Base-by-base conservation (phyloP, 73 alveolate species). In the Breviolum minutum region DNA sequence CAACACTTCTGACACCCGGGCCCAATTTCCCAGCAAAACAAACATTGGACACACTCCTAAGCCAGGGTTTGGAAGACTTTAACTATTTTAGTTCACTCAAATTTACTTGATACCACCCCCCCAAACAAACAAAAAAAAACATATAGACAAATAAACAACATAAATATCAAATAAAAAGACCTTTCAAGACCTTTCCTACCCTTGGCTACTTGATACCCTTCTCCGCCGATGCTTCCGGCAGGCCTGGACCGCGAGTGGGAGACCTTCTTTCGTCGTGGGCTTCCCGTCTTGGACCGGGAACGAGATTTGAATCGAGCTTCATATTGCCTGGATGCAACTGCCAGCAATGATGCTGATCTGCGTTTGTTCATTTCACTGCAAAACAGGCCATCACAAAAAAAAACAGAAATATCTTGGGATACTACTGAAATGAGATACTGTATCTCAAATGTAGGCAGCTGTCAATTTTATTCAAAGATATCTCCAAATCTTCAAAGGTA, bases 271-370 rank as follows among this genome's bases (percentile, higher is more conserved):
- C 99, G 99, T 73, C 71, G 69, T 30, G 99, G 99, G 64, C 94
- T 80, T 26, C 94, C 99, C 54, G 94, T 80, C 94, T 94, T 94
- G 83, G 99, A 94, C n/a, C 99, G 94, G 8, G 94, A 80, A 11
- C 94, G 94, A 9, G 87, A 63, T 48, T 81, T 77, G 94, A 79
- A 94, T 70, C 99, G 93, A 54, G 99, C 94, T 32, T 94, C 94
- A 85, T 94, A 94, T 66, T 94, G 92, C 94, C 99, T 76, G 30
- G 61, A 40, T 30, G 20, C 54, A 40, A 40, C 54, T 40, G 54
- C 54, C 54, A 27, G 40, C 54, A 29, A 77, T 69, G 54, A 10
- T 20, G 24, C 84, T 4, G 40, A 24, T 6, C 84, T 27, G 16
- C 84, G 27, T 74, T 27, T 12, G 84, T 79, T 73, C 32, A 13